Conservation (phyloP, 768 basidiomycete species). For the Melanogaster broomeanus region DNA sequence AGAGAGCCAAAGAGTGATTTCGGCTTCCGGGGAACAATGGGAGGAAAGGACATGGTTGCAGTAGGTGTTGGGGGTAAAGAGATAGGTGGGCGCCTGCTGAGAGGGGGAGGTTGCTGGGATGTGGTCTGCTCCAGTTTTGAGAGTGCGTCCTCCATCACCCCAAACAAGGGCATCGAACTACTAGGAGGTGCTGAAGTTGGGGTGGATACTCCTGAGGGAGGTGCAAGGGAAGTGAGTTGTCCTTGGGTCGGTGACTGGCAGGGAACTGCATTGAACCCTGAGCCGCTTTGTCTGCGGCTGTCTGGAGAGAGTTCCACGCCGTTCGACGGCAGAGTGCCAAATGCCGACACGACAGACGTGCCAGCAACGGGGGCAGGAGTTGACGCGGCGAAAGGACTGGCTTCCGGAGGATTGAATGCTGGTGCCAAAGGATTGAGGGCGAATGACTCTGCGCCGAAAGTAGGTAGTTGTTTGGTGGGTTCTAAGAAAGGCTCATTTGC, state of each 20-base stretch:
- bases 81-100: constrained; percentile 30
- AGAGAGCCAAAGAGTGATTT: constrained; percentile 23
- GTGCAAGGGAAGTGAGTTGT: not conserved
- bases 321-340: not conserved
- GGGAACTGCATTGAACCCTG: not conserved
- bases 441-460: constrained; percentile 5
- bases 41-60: constrained; percentile 16
- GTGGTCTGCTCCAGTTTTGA: constrained; percentile 8
- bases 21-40: constrained; percentile 10
- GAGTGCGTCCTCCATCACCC: not conserved
- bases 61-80: constrained; percentile 37
- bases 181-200: constrained; percentile 17
- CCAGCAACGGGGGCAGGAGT: not conserved
- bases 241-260: not conserved
- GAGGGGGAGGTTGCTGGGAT: constrained; percentile 27
- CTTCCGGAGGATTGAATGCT: constrained; percentile 11
- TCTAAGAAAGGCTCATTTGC: not conserved
- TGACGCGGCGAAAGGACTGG: not conserved
- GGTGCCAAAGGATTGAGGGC: constrained; percentile 22
- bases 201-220: constrained; percentile 1
- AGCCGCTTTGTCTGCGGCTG: not conserved
- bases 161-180: constrained; percentile 6
- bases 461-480: not conserved
- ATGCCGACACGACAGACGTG: not conserved
- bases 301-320: not conserved